phyloP scores from a whole-genome alignment of 1,284 basidiomycete species.

The Inonotus obliquus region DNA sequence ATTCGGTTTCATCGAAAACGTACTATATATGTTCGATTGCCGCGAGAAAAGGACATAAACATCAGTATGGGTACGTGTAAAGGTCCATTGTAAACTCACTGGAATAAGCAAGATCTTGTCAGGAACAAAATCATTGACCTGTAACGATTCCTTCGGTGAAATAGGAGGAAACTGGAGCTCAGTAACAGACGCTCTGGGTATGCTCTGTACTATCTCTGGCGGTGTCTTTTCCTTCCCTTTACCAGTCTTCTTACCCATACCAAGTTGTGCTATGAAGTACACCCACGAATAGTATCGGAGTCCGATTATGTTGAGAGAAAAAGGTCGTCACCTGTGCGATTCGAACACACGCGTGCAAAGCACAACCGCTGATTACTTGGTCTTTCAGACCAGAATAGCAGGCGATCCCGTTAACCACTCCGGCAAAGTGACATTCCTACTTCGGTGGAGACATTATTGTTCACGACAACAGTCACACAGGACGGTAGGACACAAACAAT shows the following conservation, averaged over 20 bases:
- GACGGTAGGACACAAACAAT: too few species aligned
- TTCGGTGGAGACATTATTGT: too few species aligned
- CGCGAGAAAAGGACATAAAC: background rate
- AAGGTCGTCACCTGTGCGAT: slow-evolving; percentile 80
- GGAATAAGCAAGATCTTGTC: slow-evolving; percentile 15
- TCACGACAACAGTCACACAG: too few species aligned
- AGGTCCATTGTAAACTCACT: background rate
- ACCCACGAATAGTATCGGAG: background rate
- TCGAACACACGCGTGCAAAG: slow-evolving; percentile 85
- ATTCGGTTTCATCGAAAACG: slow-evolving; percentile 55
- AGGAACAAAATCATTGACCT: background rate
- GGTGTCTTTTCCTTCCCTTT: background rate
- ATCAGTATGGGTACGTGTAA: too few species aligned
- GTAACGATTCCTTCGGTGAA: slow-evolving; percentile 2
- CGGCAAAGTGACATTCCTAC: slow-evolving; percentile 68
- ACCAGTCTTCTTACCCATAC: slow-evolving; percentile 6
- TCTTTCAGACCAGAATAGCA: too few species aligned
- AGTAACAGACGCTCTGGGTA: background rate
- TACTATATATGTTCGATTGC: slow-evolving; percentile 34
- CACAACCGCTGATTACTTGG: slow-evolving; percentile 59
- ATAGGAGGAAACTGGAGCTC: slow-evolving; percentile 6
- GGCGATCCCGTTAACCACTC: slow-evolving; percentile 92
- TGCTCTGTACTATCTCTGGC: background rate
- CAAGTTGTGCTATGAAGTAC: background rate
- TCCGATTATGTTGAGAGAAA: slow-evolving; percentile 25